Base-by-base conservation (phyloP, 73 alveolate species). In the Paramecium caudatum region DNA sequence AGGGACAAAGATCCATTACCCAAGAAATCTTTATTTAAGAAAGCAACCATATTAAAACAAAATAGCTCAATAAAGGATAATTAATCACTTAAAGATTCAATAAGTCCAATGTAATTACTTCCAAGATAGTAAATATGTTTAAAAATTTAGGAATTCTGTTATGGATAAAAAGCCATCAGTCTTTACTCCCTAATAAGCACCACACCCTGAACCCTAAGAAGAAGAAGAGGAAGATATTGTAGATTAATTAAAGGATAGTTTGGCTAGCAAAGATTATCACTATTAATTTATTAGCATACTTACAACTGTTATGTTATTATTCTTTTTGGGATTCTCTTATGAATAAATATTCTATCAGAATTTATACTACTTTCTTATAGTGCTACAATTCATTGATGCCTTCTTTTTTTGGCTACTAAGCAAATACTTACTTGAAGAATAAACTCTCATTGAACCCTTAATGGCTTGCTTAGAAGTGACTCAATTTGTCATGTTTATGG, bases 401-500 rank as follows among this genome's bases (percentile, higher is more conserved):
- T 27, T 74, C 19, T 45, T 41, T 9, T 45, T 39, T 17, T 74
- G 69, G 69, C 43, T 74, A 19, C 5, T 74, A 21, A 39, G 88
- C 43, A 47, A 41, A 27, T 74, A 41, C 43, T 25, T 74, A 74
- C 43, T 74, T 39, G 68, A 74, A 45, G 88, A 74, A 41, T 74
- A 27, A 41, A 74, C 47, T 23, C 47, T 74, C 12, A 43, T 74
- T 7, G 9, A 74, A 74, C 88, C 88, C 3, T 45, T 74, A 10
- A 74, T 74, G 88, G 68, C 88, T 5, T 74, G 88, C 4, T 41
- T 74, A 21, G 88, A 74, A 45, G 88, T 74, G 1, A 47, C 32
- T 7, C 19, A 41, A 45, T 74, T 74, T 43, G 32, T 74, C 1
- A 74, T 74, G 88, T 74, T 74, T 45, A 27, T 74, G 65, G 88